A percentile compares a stretch with the other conserved stretches of the same genome.
Evolutionary conservation across 75 land plant genomes (phyloP).

Genomic region (Gnetum montanum): DNA sequence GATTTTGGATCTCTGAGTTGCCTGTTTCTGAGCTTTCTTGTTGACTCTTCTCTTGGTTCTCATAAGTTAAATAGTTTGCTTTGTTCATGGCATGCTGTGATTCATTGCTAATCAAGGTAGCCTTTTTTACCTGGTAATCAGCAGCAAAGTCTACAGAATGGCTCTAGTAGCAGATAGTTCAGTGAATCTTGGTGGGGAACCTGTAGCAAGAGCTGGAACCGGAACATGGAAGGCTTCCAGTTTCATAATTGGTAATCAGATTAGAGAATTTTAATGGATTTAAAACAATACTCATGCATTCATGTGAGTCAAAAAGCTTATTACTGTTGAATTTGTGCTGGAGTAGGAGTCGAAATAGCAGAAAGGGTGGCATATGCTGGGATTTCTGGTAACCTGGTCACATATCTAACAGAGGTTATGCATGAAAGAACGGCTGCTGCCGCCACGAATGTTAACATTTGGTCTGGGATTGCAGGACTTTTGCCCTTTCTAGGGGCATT

Average conservation of each 20-base stretch:
- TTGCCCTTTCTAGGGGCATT: not conserved
- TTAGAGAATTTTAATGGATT: too few species aligned
- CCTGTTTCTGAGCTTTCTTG: too few species aligned
- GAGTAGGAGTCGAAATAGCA: constrained; percentile 4
- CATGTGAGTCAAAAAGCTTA: not conserved
- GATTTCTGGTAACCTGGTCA: constrained; percentile 17
- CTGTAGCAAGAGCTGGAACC: constrained; percentile 1
- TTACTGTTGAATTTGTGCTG: not conserved
- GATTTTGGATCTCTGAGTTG: too few species aligned
- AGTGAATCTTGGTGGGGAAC: not conserved
- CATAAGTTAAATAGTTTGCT: too few species aligned
- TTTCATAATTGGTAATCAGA: constrained; percentile 4
- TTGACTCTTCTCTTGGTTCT: too few species aligned
- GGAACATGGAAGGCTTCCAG: constrained; percentile 1
- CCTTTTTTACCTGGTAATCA: too few species aligned
- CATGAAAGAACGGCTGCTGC: constrained; percentile 17
- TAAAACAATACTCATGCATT: not conserved
- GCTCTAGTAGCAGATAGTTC: constrained; percentile 3
- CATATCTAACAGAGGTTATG: constrained; percentile 9
- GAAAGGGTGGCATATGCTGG: constrained; percentile 25
- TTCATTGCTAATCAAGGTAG: too few species aligned
- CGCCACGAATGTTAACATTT: constrained; percentile 24
- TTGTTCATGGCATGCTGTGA: too few species aligned
- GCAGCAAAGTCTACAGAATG: too few species aligned
- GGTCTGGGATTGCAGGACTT: constrained; percentile 22